Base-by-base conservation (phyloP, 495 filamentous ascomycete genomes). In the Aspergillus affinis region DNA sequence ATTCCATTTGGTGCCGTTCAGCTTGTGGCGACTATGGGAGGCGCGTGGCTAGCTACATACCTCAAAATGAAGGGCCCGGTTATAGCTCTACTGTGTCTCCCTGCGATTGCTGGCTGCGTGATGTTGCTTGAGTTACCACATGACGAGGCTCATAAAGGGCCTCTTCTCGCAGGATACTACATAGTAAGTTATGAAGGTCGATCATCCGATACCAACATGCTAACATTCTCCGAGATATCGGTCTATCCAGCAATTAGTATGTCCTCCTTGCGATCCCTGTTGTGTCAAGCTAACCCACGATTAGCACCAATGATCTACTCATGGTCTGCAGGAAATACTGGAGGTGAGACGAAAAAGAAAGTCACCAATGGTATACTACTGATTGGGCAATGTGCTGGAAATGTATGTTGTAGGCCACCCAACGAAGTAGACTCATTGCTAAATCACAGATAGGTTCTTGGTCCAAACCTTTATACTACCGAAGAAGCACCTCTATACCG, bases 1-100 rank as follows among this genome's bases (percentile, higher is more conserved):
- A 85, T 88, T 59, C 85, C 86, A 0, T 86, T 86, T 47, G 85
- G 86, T 19, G 82, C 81, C 12, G 81, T 87, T 3, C 83, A 86
- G 57, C 71, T 86, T 7, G 69, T 86, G 41, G 81, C 82, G 2
- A 86, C 82, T 0, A 73, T 87, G 55, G 82, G 82, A 8, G 82
- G 82, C 6, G 84, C 82, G 19, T 83, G 76, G 64, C 59, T 85
- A 1, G 83, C 85, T 0, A 83, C 82, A 0, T 59, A 68, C 20
- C 72, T 77, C 51, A 78, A 81, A 51, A 77, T 79, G 57, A 89
- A 89, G 60, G 81, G 81, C 0, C 76, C 81, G 0, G 80, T 87
- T 2, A 72, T 89, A 23, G 74, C 80, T 5, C 71, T 82, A 5
- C 70, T 87, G 23, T 81, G 78, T 59, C 70, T 87, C 9, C 75